phyloP scores from a whole-genome alignment of 2,329 filamentous ascomycete genomes.

The Colletotrichum chrysophilum region DNA sequence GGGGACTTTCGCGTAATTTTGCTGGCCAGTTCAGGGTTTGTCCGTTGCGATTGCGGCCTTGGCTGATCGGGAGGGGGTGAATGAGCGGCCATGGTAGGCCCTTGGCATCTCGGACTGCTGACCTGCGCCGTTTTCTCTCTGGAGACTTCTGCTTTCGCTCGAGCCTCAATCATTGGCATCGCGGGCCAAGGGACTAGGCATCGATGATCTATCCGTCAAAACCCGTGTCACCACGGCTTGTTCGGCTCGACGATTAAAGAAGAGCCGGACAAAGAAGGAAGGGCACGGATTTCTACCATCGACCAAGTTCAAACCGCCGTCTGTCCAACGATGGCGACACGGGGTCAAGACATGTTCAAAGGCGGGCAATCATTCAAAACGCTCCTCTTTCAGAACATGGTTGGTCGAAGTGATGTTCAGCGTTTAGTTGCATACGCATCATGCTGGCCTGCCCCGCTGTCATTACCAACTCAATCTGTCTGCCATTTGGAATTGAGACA shows the following conservation, averaged over 20 bases:
- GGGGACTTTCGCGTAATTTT: background rate
- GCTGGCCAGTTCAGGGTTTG: background rate
- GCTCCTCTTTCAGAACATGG: background rate
- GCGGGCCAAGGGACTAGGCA: conserved; percentile 14
- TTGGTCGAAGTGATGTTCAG: background rate
- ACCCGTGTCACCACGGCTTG: background rate
- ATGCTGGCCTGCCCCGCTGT: background rate
- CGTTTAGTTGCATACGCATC: conserved; percentile 1
- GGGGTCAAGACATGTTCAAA: background rate
- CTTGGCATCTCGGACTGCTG: background rate
- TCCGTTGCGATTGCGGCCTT: background rate
- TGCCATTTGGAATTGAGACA: background rate
- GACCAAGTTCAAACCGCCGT: background rate
- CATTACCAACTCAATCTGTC: background rate
- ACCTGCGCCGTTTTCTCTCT: background rate
- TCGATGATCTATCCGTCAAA: background rate
- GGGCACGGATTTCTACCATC: background rate
- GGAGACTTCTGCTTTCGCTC: background rate
- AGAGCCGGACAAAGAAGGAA: background rate
- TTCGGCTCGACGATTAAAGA: background rate
- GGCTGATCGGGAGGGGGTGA: background rate
- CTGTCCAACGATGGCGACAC: background rate
- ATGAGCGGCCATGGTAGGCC: background rate
- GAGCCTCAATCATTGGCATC: conserved; percentile 18
- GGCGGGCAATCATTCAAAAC: background rate